These are phyloP conservation scores for Ophiostoma tasmaniense DNA, from an alignment of 2,329 filamentous ascomycete species.

Conservation along the genomic window DNA sequence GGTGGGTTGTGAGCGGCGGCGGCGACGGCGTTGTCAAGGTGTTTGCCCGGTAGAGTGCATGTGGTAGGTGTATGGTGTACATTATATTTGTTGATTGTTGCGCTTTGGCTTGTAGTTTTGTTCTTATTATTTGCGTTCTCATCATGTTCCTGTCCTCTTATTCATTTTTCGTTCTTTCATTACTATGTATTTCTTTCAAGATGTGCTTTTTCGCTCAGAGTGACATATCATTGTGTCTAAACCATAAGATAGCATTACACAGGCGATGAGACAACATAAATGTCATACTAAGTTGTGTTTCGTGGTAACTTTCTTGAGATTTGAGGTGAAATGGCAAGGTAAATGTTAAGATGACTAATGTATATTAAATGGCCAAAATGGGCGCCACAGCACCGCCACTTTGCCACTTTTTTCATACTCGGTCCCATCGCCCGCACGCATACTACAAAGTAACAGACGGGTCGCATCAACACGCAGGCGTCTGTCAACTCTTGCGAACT, in stretches of 20 bases:
- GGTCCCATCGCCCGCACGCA: background rate
- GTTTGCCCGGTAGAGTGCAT: constrained; percentile 47
- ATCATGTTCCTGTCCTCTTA: background rate
- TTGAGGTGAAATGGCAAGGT: background rate
- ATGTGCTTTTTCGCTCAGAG: background rate
- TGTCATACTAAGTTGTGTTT: background rate
- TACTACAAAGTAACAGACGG: background rate
- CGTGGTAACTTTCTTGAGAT: too few relatives aligned
- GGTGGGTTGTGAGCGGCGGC: constrained; percentile 88
- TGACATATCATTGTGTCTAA: background rate
- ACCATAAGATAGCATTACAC: background rate
- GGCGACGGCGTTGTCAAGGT: constrained; percentile 96
- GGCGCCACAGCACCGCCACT: background rate
- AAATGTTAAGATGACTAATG: background rate
- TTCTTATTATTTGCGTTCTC: background rate
- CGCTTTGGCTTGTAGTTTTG: background rate
- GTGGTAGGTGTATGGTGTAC: background rate
- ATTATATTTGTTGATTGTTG: background rate
- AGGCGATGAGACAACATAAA: background rate
- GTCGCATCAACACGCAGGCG: background rate
- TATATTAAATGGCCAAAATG: background rate
- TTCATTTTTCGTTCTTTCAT: background rate
- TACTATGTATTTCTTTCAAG: background rate
- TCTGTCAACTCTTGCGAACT: background rate
- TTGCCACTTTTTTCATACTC: background rate